phyloP scores from a whole-genome alignment of 1,284 basidiomycete species.

The Mycosarcoma mackinlayi region DNA sequence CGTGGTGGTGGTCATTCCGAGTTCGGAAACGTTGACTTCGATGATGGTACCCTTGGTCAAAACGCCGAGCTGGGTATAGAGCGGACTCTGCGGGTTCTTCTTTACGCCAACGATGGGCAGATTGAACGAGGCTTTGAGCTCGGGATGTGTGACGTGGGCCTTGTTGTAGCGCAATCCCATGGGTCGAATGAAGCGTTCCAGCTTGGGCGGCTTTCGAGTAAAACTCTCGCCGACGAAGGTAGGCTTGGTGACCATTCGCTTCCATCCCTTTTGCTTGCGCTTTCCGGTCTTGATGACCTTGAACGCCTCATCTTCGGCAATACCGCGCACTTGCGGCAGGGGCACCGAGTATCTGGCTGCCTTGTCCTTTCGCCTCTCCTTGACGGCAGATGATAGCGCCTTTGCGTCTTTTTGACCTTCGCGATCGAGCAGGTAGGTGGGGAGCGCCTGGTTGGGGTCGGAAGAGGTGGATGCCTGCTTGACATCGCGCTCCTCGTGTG shows the following conservation, averaged over 20 bases:
- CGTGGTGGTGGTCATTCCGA: slow-evolving; percentile 96
- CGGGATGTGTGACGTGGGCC: slow-evolving; percentile 98
- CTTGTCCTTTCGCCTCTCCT: slow-evolving; percentile 99
- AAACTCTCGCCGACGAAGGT: slow-evolving; percentile 99
- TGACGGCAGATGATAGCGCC: slow-evolving; percentile 95
- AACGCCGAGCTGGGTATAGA: slow-evolving; percentile 89
- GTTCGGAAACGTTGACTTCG: slow-evolving; percentile 83
- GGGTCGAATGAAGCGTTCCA: slow-evolving; percentile 97
- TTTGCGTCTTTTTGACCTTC: slow-evolving; percentile 98
- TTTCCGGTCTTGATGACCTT: slow-evolving; percentile 99
- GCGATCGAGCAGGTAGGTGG: slow-evolving; percentile 91
- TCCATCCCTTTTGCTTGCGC: slow-evolving; percentile 96
- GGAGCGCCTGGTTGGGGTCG: slow-evolving; percentile 63
- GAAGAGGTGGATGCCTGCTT: slow-evolving; percentile 70
- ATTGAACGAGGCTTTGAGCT: slow-evolving; percentile 98
- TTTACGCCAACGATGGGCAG: slow-evolving; percentile 97
- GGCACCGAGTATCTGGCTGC: slow-evolving; percentile 98
- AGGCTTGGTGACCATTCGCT: slow-evolving; percentile 99
- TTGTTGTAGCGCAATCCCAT: slow-evolving; percentile 98
- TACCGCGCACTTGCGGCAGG: slow-evolving; percentile 94
- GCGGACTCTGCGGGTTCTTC: slow-evolving; percentile 99
- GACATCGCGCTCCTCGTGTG: slow-evolving; percentile 97
- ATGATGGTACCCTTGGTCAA: slow-evolving; percentile 98
- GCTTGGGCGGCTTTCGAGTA: slow-evolving; percentile 97
- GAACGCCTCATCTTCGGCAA: slow-evolving; percentile 99